Percentiles rank a stretch among this genome's conserved stretches.
These are phyloP conservation scores for Diutina mesorugosa DNA, from an alignment of 1,139 yeast species.

Conservation along the genomic window DNA sequence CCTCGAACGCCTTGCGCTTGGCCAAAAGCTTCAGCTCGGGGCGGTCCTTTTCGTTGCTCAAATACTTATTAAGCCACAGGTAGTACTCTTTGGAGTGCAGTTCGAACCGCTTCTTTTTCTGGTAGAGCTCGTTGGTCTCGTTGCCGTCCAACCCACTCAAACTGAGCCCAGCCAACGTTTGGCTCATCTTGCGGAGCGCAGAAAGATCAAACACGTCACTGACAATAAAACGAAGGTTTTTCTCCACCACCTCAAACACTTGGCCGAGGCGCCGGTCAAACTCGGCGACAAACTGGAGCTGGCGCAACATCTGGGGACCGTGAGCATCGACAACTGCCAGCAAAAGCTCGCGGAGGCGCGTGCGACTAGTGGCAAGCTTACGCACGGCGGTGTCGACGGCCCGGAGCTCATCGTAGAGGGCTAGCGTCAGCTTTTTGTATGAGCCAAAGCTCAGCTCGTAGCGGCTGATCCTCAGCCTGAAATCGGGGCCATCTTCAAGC, in stretches of 20 bases:
- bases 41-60: constrained; percentile 52
- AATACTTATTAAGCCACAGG: constrained; percentile 57
- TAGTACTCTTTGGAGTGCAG: constrained; percentile 65
- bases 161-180: constrained; percentile 4
- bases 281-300: constrained; percentile 6
- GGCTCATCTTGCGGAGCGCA: constrained; percentile 14
- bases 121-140: constrained; percentile 7
- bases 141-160: constrained; percentile 4
- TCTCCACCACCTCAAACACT: constrained; percentile 22
- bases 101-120: constrained; percentile 45
- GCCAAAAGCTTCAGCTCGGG: constrained; percentile 49
- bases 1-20: constrained; percentile 52
- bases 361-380: constrained; percentile 5
- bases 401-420: constrained; percentile 10
- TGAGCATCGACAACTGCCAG: constrained; percentile 10
- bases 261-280: constrained; percentile 6
- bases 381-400: constrained; percentile 3
- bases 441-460: constrained; percentile 42
- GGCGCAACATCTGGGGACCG: constrained; percentile 7
- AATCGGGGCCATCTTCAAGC: constrained; percentile 65
- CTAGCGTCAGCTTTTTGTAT: constrained; percentile 26
- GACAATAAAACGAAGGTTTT: constrained; percentile 17
- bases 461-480: constrained; percentile 40
- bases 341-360: constrained; percentile 14
- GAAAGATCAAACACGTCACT: constrained; percentile 19